Evolutionary conservation across 1,284 basidiomycete genomes (phyloP), one percentile per base, ranked within the genome.

Genomic region (Leccinum fuscescens): DNA sequence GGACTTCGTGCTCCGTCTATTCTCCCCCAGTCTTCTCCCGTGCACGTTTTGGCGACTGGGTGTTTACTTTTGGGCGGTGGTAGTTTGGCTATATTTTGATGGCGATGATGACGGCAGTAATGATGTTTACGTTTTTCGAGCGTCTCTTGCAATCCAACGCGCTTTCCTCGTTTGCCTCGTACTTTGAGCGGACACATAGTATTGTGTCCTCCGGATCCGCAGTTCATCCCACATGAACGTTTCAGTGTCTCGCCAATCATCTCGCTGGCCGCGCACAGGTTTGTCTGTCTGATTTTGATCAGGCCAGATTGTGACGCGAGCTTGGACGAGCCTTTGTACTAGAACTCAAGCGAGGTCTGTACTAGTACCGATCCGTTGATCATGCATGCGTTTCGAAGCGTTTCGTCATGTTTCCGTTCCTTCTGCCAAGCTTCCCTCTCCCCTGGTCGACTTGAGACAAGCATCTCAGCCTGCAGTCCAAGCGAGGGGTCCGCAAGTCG

Each of bases 1-100:
- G 27, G 35, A 56, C 58, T 58, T 64, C 54, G 44, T 54, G 14
- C 62, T 39, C 67, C 68, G 58, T 60, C 57, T 46, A 67, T 67
- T 51, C 65, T 58, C 57, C 59, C 52, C 46, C 24, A 8, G 2
- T 51, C 15, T 57, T 53, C 4, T 33, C 29, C 35, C 31, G 29
- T 52, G 5, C 42, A n/a, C 42, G 15, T 17, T 50, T 27, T 29
- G 20, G 48, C 35, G 33, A 33, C 50, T 44, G 14, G 27, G 17
- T 51, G 52, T 54, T 44, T 24, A 12, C 42, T 39, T 24, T 51
- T 27, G 42, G 65, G 35, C 27, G 33, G 57, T 44, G 49, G 42
- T 56, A 48, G n/a, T 54, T 53, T 57, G 54, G 35, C n/a, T 46
- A 1, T 58, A 29, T 51, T 20, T 44, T 52, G 33, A 44, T 58